Evolutionary conservation across 805 yeast species (phyloP).

Genomic region (Ogataea corticis): DNA sequence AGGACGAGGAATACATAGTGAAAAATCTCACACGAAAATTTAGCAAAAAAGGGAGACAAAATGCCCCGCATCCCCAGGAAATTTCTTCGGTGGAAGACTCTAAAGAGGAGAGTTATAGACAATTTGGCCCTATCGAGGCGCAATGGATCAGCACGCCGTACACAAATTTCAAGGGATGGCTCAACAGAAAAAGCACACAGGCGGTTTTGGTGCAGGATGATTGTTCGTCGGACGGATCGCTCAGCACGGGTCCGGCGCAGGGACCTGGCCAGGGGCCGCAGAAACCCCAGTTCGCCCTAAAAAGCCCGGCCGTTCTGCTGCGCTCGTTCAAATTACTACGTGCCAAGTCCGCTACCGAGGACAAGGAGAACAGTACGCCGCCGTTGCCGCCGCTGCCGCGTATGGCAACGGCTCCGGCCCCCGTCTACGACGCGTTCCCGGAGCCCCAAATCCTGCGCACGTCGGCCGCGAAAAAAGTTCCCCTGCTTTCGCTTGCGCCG

Average conservation of each 20-base stretch:
- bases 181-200: constrained; percentile 23
- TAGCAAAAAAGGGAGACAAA: not conserved
- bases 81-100: not conserved
- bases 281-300: not conserved
- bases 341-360: constrained; percentile 1
- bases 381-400: not conserved
- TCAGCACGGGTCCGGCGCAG: constrained; percentile 10
- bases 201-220: constrained; percentile 9
- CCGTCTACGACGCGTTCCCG: constrained; percentile 3
- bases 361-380: constrained; percentile 2
- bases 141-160: constrained; percentile 22
- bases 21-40: constrained; percentile 2
- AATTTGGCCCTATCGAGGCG: constrained; percentile 24
- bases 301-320: constrained; percentile 12
- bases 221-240: constrained; percentile 6
- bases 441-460: constrained; percentile 10
- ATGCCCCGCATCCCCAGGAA: not conserved
- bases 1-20: not conserved
- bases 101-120: not conserved
- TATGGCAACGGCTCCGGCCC: not conserved
- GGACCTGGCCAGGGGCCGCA: too few relatives aligned
- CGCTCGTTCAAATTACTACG: constrained; percentile 21
- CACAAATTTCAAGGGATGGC: constrained; percentile 15
- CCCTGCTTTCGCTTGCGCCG: constrained; percentile 5
- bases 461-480: constrained; percentile 6